phyloP scores from a whole-genome alignment of 805 yeast species.

The Tetrapisispora nanseiensis region DNA sequence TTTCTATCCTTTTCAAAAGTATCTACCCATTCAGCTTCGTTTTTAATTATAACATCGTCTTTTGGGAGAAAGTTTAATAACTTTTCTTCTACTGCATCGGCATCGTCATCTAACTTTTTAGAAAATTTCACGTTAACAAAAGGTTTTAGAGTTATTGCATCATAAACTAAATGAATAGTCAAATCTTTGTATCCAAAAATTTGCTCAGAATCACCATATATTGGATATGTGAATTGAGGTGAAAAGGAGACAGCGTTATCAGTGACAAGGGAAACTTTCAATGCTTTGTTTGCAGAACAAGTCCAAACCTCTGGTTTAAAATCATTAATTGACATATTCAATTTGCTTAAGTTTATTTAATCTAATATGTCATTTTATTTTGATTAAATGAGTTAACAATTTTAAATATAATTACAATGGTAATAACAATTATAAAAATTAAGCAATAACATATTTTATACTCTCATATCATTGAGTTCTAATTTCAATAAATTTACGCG shows the following conservation, averaged over 20 bases:
- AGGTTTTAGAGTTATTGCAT: constrained; percentile 64
- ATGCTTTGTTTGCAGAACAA: constrained; percentile 55
- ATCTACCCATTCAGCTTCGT: constrained; percentile 62
- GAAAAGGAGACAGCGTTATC: constrained; percentile 50
- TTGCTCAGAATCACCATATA: constrained; percentile 84
- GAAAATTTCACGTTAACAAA: constrained; percentile 51
- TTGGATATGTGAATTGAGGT: constrained; percentile 84
- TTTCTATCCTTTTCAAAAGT: constrained; percentile 40
- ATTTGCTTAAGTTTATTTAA: constrained; percentile 37
- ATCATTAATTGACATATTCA: constrained; percentile 17
- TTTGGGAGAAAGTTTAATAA: constrained; percentile 51
- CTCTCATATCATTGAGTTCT: no score
- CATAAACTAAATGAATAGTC: constrained; percentile 58
- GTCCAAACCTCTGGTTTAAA: constrained; percentile 71
- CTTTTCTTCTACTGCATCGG: constrained; percentile 49
- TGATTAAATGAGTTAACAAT: no score
- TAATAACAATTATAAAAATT: no score
- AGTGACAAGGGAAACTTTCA: constrained; percentile 51
- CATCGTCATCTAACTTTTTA: constrained; percentile 41
- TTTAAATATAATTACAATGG: background rate
- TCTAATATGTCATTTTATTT: constrained; percentile 59
- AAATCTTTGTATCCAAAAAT: constrained; percentile 76
- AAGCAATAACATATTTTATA: no score
- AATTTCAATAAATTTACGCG: no score
- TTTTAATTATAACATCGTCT: constrained; percentile 45